Evolutionary conservation across 2,329 filamentous ascomycete species (phyloP).

Genomic region (Xylariaceae sp.): DNA sequence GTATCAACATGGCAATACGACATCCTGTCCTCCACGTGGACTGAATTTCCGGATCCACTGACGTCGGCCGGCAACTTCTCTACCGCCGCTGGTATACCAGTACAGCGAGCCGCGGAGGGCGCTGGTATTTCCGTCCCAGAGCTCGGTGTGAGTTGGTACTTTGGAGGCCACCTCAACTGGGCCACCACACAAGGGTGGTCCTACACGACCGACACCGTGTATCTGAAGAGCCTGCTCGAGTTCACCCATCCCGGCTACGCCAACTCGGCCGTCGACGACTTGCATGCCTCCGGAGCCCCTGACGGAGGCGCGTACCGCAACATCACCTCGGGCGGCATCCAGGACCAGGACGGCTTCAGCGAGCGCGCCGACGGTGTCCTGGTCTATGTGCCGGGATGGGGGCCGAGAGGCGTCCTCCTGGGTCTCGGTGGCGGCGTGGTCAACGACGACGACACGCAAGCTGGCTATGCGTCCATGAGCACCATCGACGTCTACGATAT

Average conservation of each 20-base stretch:
- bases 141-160: constrained; percentile 67
- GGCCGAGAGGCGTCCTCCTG: constrained; percentile 60
- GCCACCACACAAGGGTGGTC: constrained; percentile 58
- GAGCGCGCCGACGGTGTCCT: constrained; percentile 67
- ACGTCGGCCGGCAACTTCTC: constrained; percentile 59
- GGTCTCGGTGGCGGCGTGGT: constrained; percentile 63
- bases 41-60: constrained; percentile 50
- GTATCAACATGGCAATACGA: constrained; percentile 66
- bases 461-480: constrained; percentile 52
- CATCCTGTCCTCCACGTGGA: constrained; percentile 52
- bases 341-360: constrained; percentile 58
- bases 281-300: constrained; percentile 50
- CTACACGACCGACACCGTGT: constrained; percentile 54
- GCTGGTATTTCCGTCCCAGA: constrained; percentile 63
- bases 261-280: constrained; percentile 53
- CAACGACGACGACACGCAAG: constrained; percentile 32
- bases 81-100: constrained; percentile 41
- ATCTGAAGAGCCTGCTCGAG: constrained; percentile 66
- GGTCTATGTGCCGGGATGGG: constrained; percentile 69
- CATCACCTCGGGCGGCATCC: constrained; percentile 63
- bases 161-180: constrained; percentile 66
- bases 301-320: constrained; percentile 61
- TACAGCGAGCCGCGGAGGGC: constrained; percentile 67
- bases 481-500: constrained; percentile 70
- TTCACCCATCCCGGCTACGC: constrained; percentile 65